phyloP scores from a whole-genome alignment of 129 eudicot species.

The Logfia minima region DNA sequence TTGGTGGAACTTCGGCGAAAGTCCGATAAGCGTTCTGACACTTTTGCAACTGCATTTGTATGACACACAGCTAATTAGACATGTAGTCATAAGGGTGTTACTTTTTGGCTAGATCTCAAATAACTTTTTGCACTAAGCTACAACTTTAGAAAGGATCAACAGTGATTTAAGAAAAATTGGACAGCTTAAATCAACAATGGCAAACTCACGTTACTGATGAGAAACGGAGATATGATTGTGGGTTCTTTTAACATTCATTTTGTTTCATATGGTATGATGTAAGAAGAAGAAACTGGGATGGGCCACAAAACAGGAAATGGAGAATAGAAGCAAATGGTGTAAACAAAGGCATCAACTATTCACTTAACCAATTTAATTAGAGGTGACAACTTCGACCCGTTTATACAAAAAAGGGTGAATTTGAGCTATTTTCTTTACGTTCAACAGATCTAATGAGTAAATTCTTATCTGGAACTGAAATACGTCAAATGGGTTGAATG shows the following conservation, averaged over 20 bases:
- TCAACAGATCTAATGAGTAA: not conserved
- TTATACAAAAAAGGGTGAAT: not conserved
- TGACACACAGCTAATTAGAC: conserved; percentile 1
- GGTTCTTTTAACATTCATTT: not conserved
- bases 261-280: not conserved
- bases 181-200: conserved; percentile 1
- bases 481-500: not conserved
- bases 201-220: not conserved
- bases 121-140: not conserved
- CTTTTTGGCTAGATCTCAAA: not conserved
- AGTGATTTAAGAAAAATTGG: not conserved
- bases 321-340: not conserved
- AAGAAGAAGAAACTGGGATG: not conserved
- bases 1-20: conserved; percentile 60
- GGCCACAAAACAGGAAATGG: not conserved
- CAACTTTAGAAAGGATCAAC: not conserved
- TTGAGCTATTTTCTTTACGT: not conserved
- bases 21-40: conserved; percentile 86
- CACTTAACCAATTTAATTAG: not conserved
- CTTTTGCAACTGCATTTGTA: conserved; percentile 66
- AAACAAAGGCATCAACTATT: not conserved
- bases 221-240: not conserved
- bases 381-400: conserved; percentile 3
- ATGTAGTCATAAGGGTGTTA: not conserved
- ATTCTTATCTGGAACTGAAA: not conserved